Conservation (phyloP, 2,329 filamentous ascomycete genomes). For the Paecilomyces dactylethromorphus region DNA sequence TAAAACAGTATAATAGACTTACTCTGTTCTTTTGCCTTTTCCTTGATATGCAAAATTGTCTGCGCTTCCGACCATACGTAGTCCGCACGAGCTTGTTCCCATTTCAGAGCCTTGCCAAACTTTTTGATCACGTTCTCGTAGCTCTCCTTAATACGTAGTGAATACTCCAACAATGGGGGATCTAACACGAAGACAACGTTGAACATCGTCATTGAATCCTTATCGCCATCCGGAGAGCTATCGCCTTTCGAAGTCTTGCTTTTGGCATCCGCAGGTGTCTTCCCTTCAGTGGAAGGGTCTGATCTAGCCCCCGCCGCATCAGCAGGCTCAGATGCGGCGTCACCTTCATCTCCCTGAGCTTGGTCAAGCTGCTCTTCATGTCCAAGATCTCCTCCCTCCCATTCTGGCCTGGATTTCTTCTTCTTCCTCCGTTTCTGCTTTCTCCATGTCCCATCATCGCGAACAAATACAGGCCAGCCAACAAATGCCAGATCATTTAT, state of each 20-base stretch:
- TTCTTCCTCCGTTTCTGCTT: slow-evolving; percentile 52
- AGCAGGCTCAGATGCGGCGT: slow-evolving; percentile 19
- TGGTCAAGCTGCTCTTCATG: slow-evolving; percentile 30
- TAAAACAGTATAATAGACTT: slow-evolving; percentile 4
- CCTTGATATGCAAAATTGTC: slow-evolving; percentile 71
- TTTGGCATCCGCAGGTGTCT: slow-evolving; percentile 17
- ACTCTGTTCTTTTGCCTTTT: slow-evolving; percentile 64
- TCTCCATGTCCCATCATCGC: slow-evolving; percentile 69
- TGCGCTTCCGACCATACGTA: slow-evolving; percentile 92
- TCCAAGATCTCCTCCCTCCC: slow-evolving; percentile 27
- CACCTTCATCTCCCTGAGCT: slow-evolving; percentile 20
- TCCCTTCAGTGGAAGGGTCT: slow-evolving; percentile 14
- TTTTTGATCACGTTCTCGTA: slow-evolving; percentile 88
- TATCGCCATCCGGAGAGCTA: slow-evolving; percentile 31
- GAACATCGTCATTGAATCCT: slow-evolving; percentile 85
- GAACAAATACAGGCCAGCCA: slow-evolving; percentile 76
- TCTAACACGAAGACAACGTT: slow-evolving; percentile 90
- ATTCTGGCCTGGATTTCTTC: slow-evolving; percentile 25
- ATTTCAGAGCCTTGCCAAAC: slow-evolving; percentile 85
- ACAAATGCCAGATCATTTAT: slow-evolving; percentile 74
- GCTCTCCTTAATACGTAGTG: slow-evolving; percentile 66
- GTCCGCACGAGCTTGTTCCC: slow-evolving; percentile 80
- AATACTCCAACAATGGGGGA: slow-evolving; percentile 70
- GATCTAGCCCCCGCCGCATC: slow-evolving; percentile 17
- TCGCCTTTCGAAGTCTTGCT: slow-evolving; percentile 13